Evolutionary conservation across 768 basidiomycete genomes (phyloP).

Genomic region (Cubamyces lactineus): DNA sequence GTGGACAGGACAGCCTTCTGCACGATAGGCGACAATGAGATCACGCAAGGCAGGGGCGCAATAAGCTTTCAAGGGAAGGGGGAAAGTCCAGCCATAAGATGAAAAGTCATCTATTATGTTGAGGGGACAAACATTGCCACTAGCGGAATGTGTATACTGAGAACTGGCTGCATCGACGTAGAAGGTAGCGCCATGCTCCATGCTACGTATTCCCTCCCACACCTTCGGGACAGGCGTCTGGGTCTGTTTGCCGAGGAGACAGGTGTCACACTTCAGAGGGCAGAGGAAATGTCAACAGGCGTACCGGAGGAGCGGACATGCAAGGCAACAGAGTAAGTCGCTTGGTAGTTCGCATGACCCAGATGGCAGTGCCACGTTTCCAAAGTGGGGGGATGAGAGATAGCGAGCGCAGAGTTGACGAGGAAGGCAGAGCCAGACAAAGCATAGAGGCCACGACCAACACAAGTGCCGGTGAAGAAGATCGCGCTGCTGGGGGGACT

Average conservation of each 20-base stretch:
- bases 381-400: constrained; percentile 7
- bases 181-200: constrained; percentile 32
- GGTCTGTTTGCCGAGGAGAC: constrained; percentile 45
- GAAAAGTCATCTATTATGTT: constrained; percentile 42
- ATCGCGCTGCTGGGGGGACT: too few relatives aligned
- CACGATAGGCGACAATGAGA: constrained; percentile 36
- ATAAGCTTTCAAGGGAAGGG: constrained; percentile 34
- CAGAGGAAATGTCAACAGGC: constrained; percentile 25
- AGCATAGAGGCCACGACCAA: too few relatives aligned
- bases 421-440: too few relatives aligned
- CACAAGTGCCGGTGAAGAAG: neutral
- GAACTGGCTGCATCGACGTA: constrained; percentile 37
- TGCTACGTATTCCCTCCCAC: constrained; percentile 25
- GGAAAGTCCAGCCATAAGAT: constrained; percentile 38
- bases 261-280: constrained; percentile 37
- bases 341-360: constrained; percentile 29
- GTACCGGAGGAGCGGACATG: constrained; percentile 27
- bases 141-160: constrained; percentile 3
- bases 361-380: constrained; percentile 31
- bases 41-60: constrained; percentile 30
- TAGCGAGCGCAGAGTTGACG: too few relatives aligned
- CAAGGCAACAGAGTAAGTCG: constrained; percentile 24
- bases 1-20: constrained; percentile 27
- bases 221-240: constrained; percentile 36
- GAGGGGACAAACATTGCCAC: constrained; percentile 29